Percentiles rank a stretch among this genome's conserved stretches.
Conservation (phyloP, 805 yeast species). For the Sugiyamaella valdiviana region DNA sequence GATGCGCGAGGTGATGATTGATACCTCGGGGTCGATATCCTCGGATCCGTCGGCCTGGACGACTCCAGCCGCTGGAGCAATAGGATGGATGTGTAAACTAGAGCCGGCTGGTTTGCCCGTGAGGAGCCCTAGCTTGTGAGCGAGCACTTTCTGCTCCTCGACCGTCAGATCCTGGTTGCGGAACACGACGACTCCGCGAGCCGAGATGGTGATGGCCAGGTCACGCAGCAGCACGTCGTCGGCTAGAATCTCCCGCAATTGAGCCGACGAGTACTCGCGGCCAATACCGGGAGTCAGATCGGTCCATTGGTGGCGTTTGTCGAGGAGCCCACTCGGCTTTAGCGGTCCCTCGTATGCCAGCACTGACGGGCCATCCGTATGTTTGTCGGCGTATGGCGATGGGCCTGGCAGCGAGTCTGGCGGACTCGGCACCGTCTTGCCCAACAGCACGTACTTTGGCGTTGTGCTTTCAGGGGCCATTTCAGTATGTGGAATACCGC, state of each 20-base stretch:
- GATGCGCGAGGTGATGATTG: slow-evolving; percentile 23
- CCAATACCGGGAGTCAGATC: slow-evolving; percentile 32
- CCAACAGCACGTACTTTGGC: slow-evolving; percentile 5
- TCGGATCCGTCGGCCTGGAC: slow-evolving; percentile 19
- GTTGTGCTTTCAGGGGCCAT: neutral
- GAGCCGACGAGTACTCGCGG: slow-evolving; percentile 27
- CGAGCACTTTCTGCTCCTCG: slow-evolving; percentile 27
- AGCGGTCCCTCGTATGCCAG: slow-evolving; percentile 15
- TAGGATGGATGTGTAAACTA: slow-evolving; percentile 30
- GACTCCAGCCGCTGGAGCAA: slow-evolving; percentile 29
- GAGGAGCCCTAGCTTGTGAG: slow-evolving; percentile 24
- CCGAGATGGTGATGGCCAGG: slow-evolving; percentile 42
- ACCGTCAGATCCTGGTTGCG: slow-evolving; percentile 36
- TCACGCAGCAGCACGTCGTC: slow-evolving; percentile 34
- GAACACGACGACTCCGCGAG: slow-evolving; percentile 48
- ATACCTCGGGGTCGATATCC: slow-evolving; percentile 28
- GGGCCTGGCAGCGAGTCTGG: slow-evolving; percentile 17
- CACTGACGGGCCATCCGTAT: slow-evolving; percentile 22
- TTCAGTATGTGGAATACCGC: no score
- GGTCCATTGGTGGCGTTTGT: slow-evolving; percentile 22
- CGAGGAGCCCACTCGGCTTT: slow-evolving; percentile 24
- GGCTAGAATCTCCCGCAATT: slow-evolving; percentile 24
- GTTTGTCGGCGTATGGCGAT: slow-evolving; percentile 24
- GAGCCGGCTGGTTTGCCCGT: slow-evolving; percentile 29
- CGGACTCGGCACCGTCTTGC: slow-evolving; percentile 3